Conservation (phyloP, 2,329 filamentous ascomycete species). For the Pyricularia sp. region DNA sequence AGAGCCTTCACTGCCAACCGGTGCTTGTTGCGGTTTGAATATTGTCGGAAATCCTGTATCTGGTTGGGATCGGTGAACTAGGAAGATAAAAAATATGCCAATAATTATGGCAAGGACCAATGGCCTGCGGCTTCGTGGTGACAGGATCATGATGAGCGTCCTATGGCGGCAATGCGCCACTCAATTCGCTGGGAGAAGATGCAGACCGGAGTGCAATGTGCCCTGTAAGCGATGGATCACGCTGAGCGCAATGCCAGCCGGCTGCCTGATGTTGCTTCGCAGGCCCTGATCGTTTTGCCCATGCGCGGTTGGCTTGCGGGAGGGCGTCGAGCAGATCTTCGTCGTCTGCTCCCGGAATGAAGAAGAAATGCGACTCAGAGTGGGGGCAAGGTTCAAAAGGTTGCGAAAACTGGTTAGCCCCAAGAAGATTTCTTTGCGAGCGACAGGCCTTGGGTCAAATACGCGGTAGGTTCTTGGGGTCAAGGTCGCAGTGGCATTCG, state of each 20-base stretch:
- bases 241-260: background rate
- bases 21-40: background rate
- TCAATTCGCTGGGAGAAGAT: background rate
- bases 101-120: background rate
- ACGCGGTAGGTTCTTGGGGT: background rate
- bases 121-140: slow-evolving; percentile 3
- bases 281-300: background rate
- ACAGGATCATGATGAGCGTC: slow-evolving; percentile 3
- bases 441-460: background rate
- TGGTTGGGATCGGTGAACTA: background rate
- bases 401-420: background rate
- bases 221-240: background rate
- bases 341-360: background rate
- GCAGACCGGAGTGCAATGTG: background rate
- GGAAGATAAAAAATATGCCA: background rate
- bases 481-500: background rate
- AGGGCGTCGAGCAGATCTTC: background rate
- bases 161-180: background rate
- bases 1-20: background rate
- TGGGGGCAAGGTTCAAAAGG: background rate
- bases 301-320: background rate
- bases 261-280: background rate
- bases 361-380: background rate
- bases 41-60: background rate
- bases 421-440: background rate